phyloP scores from a whole-genome alignment of 371 early-diverging fungal genomes.

The Neoconidiobolus thromboides region DNA sequence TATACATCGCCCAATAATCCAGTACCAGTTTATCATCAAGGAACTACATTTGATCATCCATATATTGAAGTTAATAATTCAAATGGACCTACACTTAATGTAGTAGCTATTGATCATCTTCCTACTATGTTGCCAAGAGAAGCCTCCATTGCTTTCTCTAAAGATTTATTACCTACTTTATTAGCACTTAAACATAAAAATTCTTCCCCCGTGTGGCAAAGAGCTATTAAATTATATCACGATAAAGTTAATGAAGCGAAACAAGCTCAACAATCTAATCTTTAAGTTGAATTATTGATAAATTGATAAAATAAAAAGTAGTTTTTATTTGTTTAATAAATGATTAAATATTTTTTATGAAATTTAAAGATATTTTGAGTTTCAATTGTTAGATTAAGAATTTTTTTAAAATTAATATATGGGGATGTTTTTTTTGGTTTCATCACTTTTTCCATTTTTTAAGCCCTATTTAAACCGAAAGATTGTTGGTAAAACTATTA shows the following conservation, averaged over 20 bases:
- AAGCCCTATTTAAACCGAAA: no score
- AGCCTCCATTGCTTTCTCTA: conserved; percentile 65
- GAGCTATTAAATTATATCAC: conserved; percentile 64
- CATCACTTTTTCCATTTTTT: no score
- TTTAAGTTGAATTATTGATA: no score
- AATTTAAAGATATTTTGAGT: no score
- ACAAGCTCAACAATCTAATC: no score
- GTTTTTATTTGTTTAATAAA: no score
- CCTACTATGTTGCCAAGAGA: conserved; percentile 89
- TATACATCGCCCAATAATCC: conserved; percentile 94
- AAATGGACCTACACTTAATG: conserved; percentile 32
- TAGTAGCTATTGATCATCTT: conserved; percentile 90
- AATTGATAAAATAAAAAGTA: no score
- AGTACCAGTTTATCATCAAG: conserved; percentile 75
- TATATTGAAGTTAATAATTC: conserved; percentile 36
- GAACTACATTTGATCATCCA: conserved; percentile 86
- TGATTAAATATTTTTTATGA: no score
- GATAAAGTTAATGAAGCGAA: conserved; percentile 24
- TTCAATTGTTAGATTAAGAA: no score
- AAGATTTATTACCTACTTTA: conserved; percentile 70
- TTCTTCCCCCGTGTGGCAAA: conserved; percentile 60
- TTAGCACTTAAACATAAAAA: conserved; percentile 36
- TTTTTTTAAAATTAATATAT: no score
- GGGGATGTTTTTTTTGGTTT: no score
- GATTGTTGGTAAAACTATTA: no score